Evolutionary conservation across 768 basidiomycete genomes (phyloP).

Genomic region (Xerocomellus chrysenteron): DNA sequence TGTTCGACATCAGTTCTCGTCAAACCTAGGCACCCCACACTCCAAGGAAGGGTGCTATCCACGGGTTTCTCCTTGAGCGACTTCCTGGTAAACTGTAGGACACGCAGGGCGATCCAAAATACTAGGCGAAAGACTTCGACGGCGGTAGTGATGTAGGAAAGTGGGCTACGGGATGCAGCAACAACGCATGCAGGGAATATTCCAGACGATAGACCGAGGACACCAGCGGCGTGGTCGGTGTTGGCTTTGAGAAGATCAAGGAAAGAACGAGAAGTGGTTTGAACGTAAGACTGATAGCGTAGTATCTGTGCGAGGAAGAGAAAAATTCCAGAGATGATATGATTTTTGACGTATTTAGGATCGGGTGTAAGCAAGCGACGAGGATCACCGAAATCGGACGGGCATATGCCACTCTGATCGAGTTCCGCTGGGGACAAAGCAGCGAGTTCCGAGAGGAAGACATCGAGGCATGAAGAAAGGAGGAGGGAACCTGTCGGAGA

Average conservation of each 20-base stretch:
- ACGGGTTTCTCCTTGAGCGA: slow-evolving; percentile 18
- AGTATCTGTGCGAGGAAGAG: slow-evolving; percentile 54
- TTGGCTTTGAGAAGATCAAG: slow-evolving; percentile 36
- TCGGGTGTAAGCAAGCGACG: slow-evolving; percentile 40
- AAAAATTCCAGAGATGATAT: slow-evolving; percentile 47
- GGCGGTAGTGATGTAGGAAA: slow-evolving; percentile 43
- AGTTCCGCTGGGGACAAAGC: slow-evolving; percentile 41
- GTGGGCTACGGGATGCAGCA: slow-evolving; percentile 39
- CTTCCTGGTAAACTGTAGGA: slow-evolving; percentile 32
- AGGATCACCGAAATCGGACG: slow-evolving; percentile 43
- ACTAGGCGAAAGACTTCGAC: slow-evolving; percentile 51
- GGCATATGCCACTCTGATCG: slow-evolving; percentile 38
- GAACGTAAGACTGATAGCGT: slow-evolving; percentile 49
- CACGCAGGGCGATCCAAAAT: slow-evolving; percentile 53
- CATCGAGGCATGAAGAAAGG: slow-evolving; percentile 50
- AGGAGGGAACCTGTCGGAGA: slow-evolving; percentile 44
- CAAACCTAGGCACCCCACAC: slow-evolving; percentile 40
- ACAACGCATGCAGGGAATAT: slow-evolving; percentile 54
- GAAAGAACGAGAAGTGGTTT: slow-evolving; percentile 24
- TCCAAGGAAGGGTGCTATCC: slow-evolving; percentile 42
- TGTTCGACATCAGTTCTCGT: slow-evolving; percentile 23
- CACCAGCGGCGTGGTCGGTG: slow-evolving; percentile 32
- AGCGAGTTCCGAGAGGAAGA: slow-evolving; percentile 49
- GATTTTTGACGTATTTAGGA: slow-evolving; percentile 41
- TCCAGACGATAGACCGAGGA: slow-evolving; percentile 58